phyloP scores from a whole-genome alignment of 1,139 yeast genomes.

The Pichia sp. region DNA sequence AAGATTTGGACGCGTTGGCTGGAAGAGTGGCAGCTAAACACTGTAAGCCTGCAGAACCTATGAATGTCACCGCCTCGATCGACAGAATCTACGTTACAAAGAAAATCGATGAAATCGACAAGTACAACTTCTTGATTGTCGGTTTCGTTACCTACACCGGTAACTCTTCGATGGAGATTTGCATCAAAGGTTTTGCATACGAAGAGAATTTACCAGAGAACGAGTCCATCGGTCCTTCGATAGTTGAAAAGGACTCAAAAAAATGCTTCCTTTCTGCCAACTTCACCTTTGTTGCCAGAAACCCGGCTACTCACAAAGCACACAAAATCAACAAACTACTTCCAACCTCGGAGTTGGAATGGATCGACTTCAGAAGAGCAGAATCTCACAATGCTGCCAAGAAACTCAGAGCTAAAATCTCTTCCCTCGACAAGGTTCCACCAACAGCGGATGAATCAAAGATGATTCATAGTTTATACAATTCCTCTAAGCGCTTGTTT shows the following conservation, averaged over 20 bases:
- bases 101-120: slow-evolving; percentile 72
- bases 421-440: slow-evolving; percentile 52
- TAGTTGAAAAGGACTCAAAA: slow-evolving; percentile 36
- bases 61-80: slow-evolving; percentile 90
- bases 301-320: slow-evolving; percentile 82
- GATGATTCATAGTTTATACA: slow-evolving; percentile 76
- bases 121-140: slow-evolving; percentile 73
- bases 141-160: slow-evolving; percentile 96
- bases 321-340: slow-evolving; percentile 78
- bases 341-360: slow-evolving; percentile 69
- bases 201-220: slow-evolving; percentile 43
- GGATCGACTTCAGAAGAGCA: slow-evolving; percentile 82
- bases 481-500: slow-evolving; percentile 43
- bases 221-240: slow-evolving; percentile 32
- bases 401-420: slow-evolving; percentile 66
- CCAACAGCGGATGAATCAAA: slow-evolving; percentile 73
- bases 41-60: slow-evolving; percentile 87
- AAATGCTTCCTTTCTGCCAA: slow-evolving; percentile 68
- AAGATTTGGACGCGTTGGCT: slow-evolving; percentile 85
- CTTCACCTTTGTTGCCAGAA: slow-evolving; percentile 92
- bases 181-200: slow-evolving; percentile 81
- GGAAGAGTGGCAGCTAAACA: slow-evolving; percentile 84
- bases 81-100: slow-evolving; percentile 87
- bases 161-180: slow-evolving; percentile 88
- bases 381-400: slow-evolving; percentile 85